These are phyloP conservation scores for Candida lessepsii DNA, from an alignment of 805 yeast genomes.

Conservation along the genomic window DNA sequence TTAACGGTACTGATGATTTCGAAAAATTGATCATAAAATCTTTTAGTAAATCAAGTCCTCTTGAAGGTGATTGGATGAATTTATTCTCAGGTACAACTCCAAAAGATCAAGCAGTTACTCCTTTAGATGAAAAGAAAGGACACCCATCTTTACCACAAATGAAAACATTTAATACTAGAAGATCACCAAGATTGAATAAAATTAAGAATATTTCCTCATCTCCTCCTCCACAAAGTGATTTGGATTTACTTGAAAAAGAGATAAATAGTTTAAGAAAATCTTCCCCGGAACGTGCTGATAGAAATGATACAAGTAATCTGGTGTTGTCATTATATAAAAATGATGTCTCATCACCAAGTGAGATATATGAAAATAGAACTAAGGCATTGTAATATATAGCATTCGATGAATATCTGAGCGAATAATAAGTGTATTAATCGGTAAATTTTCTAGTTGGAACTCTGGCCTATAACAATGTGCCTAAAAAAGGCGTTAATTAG, in stretches of 20 bases:
- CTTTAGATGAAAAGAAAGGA: conserved; percentile 12
- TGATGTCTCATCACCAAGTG: conserved; percentile 15
- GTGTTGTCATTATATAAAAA: conserved; percentile 17
- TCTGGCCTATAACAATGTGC: too few relatives aligned
- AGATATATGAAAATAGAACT: conserved; percentile 7
- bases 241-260: conserved; percentile 21
- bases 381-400: conserved; percentile 9
- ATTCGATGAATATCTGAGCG: too few relatives aligned
- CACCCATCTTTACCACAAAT: conserved; percentile 31
- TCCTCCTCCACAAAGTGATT: conserved; percentile 32
- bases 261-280: conserved; percentile 20
- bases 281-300: conserved; percentile 34
- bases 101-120: conserved; percentile 26
- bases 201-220: conserved; percentile 18
- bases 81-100: conserved; percentile 43
- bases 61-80: conserved; percentile 43
- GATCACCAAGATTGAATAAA: conserved; percentile 24
- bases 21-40: conserved; percentile 27
- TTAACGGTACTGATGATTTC: conserved; percentile 20
- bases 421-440: too few relatives aligned
- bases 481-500: too few relatives aligned
- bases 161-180: conserved; percentile 27
- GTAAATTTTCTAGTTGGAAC: too few relatives aligned
- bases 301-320: conserved; percentile 38
- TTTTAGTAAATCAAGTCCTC: conserved; percentile 37